Base-by-base conservation (phyloP, 73 alveolate genomes). In the Symbiodinium natans region DNA sequence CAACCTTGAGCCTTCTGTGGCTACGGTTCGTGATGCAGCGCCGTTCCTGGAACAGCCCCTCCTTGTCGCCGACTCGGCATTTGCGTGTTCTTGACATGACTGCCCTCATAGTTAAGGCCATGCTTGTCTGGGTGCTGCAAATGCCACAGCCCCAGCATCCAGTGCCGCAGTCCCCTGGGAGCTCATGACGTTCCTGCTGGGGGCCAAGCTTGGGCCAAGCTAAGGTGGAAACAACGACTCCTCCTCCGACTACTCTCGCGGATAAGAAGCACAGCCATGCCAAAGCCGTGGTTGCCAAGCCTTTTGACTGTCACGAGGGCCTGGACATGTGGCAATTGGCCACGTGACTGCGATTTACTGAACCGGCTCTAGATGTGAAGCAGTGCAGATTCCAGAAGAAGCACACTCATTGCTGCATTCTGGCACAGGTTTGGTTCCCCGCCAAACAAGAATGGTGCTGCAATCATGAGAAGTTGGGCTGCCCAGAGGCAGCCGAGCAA, bases 371-470 rank as follows among this genome's bases (percentile, higher is more conserved):
- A n/a, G n/a, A n/a, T n/a, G n/a, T n/a, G n/a, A n/a, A n/a, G n/a
- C n/a, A n/a, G n/a, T n/a, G n/a, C n/a, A n/a, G n/a, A n/a, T n/a
- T n/a, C n/a, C n/a, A n/a, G n/a, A n/a, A n/a, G n/a, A n/a, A 13
- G 59, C 59, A 46, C 21, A 6, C 13, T 13, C 59, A 46, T 46
- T 59, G 2, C 23, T 19, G 77, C 33, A 17, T 1, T 59, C 13
- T 25, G 19, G 29, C 85, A 19, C 17, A 89, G 95, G 95, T 89
- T 25, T 89, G 95, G 95, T 89, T 89, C 23, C 95, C 95, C 27
- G 95, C 95, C 27, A 89, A 89, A 48, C 95, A 89, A 77, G 95
- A 89, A 38, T 89, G 95, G 95, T 89, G 95, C 46, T 89, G 95
- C 95, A 89, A 89, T 34, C 71, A 89, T 77, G 75, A 41, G 95